A percentile compares a stretch with the other conserved stretches of the same genome.
Evolutionary conservation across 495 filamentous ascomycete genomes (phyloP).

Genomic region (Clavariopsis aquatica): DNA sequence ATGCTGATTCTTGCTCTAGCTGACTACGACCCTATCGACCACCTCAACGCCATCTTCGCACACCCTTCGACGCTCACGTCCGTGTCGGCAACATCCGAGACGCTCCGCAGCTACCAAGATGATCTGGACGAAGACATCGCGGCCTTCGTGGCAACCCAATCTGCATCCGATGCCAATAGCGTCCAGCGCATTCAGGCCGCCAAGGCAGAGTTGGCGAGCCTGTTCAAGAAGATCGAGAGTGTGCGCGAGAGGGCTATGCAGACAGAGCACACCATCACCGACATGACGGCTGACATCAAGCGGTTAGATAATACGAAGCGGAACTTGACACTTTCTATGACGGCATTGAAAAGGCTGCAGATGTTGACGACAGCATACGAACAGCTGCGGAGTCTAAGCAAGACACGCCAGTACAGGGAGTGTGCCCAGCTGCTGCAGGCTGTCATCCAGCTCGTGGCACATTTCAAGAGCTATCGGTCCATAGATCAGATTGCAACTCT

Average conservation of each 20-base stretch:
- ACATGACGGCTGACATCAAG: constrained; percentile 99
- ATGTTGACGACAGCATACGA: constrained; percentile 99
- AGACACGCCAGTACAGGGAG: constrained; percentile 89
- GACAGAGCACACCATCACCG: constrained; percentile 93
- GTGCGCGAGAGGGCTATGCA: constrained; percentile 86
- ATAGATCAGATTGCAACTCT: constrained; percentile 97
- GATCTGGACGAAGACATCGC: constrained; percentile 81
- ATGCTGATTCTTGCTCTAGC: constrained; percentile 53
- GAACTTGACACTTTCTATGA: constrained; percentile 97
- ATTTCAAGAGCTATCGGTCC: constrained; percentile 97
- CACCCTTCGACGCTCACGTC: constrained; percentile 84
- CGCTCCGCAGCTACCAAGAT: constrained; percentile 76
- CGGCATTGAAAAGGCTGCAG: constrained; percentile 92
- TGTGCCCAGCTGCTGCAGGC: constrained; percentile 94
- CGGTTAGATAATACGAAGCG: constrained; percentile 93
- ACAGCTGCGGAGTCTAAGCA: constrained; percentile 81
- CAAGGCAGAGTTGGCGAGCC: constrained; percentile 80
- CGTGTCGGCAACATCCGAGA: constrained; percentile 67
- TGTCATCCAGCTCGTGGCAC: constrained; percentile 95
- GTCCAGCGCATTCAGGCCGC: constrained; percentile 87
- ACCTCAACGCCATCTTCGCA: constrained; percentile 92
- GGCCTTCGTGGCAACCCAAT: constrained; percentile 73
- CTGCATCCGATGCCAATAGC: constrained; percentile 81
- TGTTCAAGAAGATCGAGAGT: constrained; percentile 94
- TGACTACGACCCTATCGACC: constrained; percentile 90